Evolutionary conservation across 2,329 filamentous ascomycete species (phyloP).

Genomic region (Xylariaceae sp.): DNA sequence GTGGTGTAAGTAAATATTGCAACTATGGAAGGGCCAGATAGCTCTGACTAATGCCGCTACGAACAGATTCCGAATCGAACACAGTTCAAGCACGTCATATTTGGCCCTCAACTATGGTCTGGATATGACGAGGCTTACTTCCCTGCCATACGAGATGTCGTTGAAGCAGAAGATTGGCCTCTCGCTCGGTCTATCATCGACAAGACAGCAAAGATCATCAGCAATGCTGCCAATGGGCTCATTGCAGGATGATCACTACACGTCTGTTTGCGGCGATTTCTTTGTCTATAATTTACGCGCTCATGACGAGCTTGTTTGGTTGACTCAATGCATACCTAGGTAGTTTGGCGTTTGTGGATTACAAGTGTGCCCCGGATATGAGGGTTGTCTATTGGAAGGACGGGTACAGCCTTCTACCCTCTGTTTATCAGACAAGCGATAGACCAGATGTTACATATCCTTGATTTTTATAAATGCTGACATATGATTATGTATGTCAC

Average conservation of each 20-base stretch:
- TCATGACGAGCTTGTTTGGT: neutral
- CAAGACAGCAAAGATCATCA: constrained; percentile 66
- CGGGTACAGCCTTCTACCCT: no score
- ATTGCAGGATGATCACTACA: constrained; percentile 7
- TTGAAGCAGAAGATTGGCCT: constrained; percentile 68
- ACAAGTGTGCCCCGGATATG: no score
- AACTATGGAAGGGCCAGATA: constrained; percentile 1
- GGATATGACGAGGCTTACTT: constrained; percentile 66
- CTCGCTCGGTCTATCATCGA: constrained; percentile 64
- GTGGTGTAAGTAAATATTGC: constrained; percentile 61
- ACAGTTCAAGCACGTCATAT: constrained; percentile 92
- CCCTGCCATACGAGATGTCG: constrained; percentile 78
- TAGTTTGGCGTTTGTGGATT: constrained; percentile 12
- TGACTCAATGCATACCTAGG: constrained; percentile 14
- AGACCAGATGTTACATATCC: no score
- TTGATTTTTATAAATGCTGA: no score
- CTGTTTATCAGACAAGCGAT: no score
- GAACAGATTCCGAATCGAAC: constrained; percentile 73
- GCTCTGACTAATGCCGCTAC: neutral
- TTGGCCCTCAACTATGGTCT: constrained; percentile 77
- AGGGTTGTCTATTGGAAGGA: neutral
- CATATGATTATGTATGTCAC: no score
- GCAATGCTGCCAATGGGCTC: constrained; percentile 20
- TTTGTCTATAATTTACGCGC: constrained; percentile 14
- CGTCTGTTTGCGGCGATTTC: constrained; percentile 1